Conservation (phyloP, 2,329 filamentous ascomycete species). For the Aotearoamyces nothofagi region DNA sequence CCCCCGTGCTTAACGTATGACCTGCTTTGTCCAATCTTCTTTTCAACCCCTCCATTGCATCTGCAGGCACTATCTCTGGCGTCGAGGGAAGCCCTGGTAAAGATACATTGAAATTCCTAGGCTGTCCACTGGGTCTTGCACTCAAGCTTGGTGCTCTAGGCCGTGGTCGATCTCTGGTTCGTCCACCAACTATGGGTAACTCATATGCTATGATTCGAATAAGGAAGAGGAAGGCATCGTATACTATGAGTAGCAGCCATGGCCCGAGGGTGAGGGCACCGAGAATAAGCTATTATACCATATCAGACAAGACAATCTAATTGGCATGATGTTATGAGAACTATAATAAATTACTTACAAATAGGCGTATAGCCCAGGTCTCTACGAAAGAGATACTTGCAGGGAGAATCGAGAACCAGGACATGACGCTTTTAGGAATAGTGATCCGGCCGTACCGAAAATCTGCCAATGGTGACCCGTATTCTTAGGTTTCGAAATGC, state of each 20-base stretch:
- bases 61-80: constrained; percentile 4
- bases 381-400: constrained; percentile 39
- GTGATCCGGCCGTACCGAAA: no score
- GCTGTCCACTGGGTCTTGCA: constrained; percentile 35
- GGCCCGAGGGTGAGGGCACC: constrained; percentile 44
- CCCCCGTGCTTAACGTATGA: constrained; percentile 6
- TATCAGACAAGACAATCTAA: no score
- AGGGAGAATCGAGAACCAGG: constrained; percentile 50
- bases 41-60: constrained; percentile 4
- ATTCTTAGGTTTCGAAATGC: no score
- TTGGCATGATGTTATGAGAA: no score
- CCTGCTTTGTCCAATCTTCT: constrained; percentile 6
- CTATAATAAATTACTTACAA: constrained; percentile 44
- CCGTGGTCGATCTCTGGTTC: constrained; percentile 40
- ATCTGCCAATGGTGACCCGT: no score
- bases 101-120: constrained; percentile 14
- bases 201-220: constrained; percentile 42
- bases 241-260: constrained; percentile 44
- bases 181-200: constrained; percentile 42
- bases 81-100: constrained; percentile 6
- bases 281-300: constrained; percentile 47
- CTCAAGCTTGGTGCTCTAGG: constrained; percentile 46
- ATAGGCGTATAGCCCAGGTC: constrained; percentile 44
- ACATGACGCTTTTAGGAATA: constrained; percentile 36
- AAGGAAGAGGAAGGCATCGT: constrained; percentile 47